These are phyloP conservation scores for Stylonectria norvegica DNA, from an alignment of 2,329 filamentous ascomycete genomes.

Conservation along the genomic window DNA sequence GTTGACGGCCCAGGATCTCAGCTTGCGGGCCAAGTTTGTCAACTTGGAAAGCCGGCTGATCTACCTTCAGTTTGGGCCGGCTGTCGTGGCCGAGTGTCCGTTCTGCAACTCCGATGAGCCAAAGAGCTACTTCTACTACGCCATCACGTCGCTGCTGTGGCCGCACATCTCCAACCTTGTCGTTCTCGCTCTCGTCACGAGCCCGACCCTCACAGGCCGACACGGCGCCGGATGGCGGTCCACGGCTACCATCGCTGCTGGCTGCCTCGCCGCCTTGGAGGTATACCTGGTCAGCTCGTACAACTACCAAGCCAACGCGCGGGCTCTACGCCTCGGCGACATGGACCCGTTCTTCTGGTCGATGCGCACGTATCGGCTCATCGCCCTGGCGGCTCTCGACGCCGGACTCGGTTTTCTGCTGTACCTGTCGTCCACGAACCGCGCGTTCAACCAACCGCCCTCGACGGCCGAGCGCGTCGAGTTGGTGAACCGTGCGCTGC, in stretches of 20 bases:
- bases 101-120: constrained; percentile 76
- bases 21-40: constrained; percentile 65
- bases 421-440: constrained; percentile 75
- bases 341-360: constrained; percentile 71
- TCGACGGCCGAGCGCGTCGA: constrained; percentile 65
- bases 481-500: constrained; percentile 52
- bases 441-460: constrained; percentile 65
- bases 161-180: constrained; percentile 80
- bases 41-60: constrained; percentile 70
- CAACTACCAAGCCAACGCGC: constrained; percentile 61
- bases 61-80: constrained; percentile 80
- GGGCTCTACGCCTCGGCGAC: constrained; percentile 58
- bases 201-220: constrained; percentile 59
- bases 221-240: constrained; percentile 67
- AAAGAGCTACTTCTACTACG: constrained; percentile 74
- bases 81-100: constrained; percentile 68
- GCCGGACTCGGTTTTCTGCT: constrained; percentile 60
- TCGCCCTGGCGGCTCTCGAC: constrained; percentile 65
- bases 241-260: constrained; percentile 61
- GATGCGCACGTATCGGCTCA: constrained; percentile 58
- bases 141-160: constrained; percentile 66
- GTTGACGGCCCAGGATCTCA: constrained; percentile 59
- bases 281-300: constrained; percentile 63
- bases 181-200: constrained; percentile 70
- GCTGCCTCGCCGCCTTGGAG: constrained; percentile 60